A percentile compares a stretch with the other conserved stretches of the same genome.
Conservation (phyloP, 108 stramenopile genomes). For the Aurantiochytrium sp. region DNA sequence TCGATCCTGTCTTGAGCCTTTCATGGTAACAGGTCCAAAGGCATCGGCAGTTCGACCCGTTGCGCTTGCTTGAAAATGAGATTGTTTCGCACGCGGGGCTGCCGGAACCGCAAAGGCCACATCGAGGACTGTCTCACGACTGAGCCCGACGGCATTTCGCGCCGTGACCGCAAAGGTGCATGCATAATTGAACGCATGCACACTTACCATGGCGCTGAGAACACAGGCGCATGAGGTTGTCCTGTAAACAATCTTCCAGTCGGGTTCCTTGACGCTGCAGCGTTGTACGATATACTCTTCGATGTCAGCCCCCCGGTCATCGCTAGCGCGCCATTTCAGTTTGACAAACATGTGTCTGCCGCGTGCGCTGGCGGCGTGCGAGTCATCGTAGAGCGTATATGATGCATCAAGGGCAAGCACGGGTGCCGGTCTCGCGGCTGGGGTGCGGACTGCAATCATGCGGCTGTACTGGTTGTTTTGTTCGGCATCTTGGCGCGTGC, state of each 20-base stretch:
- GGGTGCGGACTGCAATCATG: background rate
- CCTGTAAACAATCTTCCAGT: background rate
- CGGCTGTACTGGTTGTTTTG: background rate
- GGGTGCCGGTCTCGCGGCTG: background rate
- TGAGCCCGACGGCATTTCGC: background rate
- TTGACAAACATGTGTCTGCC: background rate
- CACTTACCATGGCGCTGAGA: background rate
- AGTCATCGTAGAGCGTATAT: background rate
- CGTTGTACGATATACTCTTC: background rate
- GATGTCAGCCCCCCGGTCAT: background rate
- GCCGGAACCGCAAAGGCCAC: background rate
- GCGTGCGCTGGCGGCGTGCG: background rate
- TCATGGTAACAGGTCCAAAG: no score
- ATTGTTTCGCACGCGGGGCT: background rate
- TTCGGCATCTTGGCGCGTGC: background rate
- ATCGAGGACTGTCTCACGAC: background rate
- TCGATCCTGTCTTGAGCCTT: background rate
- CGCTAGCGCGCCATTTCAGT: background rate
- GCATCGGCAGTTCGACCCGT: no score
- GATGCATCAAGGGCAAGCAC: background rate
- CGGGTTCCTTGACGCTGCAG: background rate
- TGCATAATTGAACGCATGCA: background rate
- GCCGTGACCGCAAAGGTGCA: background rate
- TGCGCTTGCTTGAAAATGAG: background rate
- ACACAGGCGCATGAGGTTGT: background rate